These are phyloP conservation scores for Psophocarpus tetragonolobus DNA, from an alignment of 306 rosid genomes.

Conservation along the genomic window DNA sequence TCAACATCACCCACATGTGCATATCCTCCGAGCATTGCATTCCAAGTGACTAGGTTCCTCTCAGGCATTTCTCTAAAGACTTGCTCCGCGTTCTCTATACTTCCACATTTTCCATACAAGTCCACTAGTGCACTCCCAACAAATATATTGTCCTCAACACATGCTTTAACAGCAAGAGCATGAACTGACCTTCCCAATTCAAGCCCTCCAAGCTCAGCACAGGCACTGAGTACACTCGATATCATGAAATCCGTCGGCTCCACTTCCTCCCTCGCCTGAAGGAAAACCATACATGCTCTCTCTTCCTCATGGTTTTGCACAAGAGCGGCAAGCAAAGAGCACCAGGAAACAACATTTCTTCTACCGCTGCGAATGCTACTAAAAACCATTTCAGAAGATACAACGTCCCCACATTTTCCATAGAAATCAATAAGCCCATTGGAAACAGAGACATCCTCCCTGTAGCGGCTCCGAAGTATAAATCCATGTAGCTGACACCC, in stretches of 20 bases:
- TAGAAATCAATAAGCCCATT: conserved; percentile 87
- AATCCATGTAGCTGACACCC: conserved; percentile 74
- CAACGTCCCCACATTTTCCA: conserved; percentile 68
- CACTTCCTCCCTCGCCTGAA: conserved; percentile 54
- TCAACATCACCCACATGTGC: conserved; percentile 72
- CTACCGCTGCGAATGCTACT: conserved; percentile 33
- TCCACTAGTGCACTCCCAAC: conserved; percentile 88
- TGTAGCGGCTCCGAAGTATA: conserved; percentile 51
- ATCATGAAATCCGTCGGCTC: conserved; percentile 78
- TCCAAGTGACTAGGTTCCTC: conserved; percentile 73
- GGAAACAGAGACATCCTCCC: conserved; percentile 54
- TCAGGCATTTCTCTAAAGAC: conserved; percentile 61
- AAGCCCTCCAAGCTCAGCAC: conserved; percentile 72
- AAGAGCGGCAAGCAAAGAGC: conserved; percentile 69
- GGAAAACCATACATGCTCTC: conserved; percentile 70
- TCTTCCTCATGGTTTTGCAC: conserved; percentile 74
- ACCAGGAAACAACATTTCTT: conserved; percentile 76
- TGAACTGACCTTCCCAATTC: conserved; percentile 82
- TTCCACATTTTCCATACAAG: conserved; percentile 92
- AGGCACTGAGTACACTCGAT: conserved; percentile 75
- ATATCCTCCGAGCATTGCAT: conserved; percentile 73
- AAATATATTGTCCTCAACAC: conserved; percentile 71
- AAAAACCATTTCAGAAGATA: conserved; percentile 62
- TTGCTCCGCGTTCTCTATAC: conserved; percentile 56
- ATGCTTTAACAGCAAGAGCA: conserved; percentile 66